Base-by-base conservation (phyloP, 2,329 filamentous ascomycete genomes). In the Amauroascus verrucosus region DNA sequence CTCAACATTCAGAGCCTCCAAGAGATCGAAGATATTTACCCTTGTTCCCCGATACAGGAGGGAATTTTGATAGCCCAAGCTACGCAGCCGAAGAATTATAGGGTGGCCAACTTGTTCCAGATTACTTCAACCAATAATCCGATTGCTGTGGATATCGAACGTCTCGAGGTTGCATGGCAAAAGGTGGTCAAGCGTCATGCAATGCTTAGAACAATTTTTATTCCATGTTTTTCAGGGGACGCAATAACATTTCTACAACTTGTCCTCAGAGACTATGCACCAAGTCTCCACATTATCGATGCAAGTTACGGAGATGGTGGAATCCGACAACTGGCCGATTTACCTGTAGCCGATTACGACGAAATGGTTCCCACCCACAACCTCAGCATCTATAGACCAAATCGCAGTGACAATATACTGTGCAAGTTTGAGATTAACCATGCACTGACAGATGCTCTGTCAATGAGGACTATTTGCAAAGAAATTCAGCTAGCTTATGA, bases 401-500 rank as follows among this genome's bases (percentile, higher is more conserved):
- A 65, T 64, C 3, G 2, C n/a, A 14, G 35, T 5, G 14, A 18
- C 6, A 18, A 18, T 18, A 16, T 38, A 18, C n/a, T 38, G 35
- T 4, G 5, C 26, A 30, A 38, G n/a, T 57, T 73, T 5, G 71
- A 74, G 40, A 66, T 74, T 48, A 73, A 65, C 56, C 72, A 74
- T 57, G 66, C 66, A 8, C 67, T 74, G 48, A 67, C 63, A 51
- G 72, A 75, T 57, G 72, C 70, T 0, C 66, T 64, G n/a, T 73
- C 71, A 0, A 65, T 73, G 28, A 62, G 66, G 3, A 69, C 70
- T 45, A 56, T 73, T 5, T 58, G 71, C 6, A 60, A 62, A 6
- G 70, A 73, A 50, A 59, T 72, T 1, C 61, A 59, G 2, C 56
- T 59, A 3, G 68, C 65, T 3, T 72, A 72, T 45, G 61, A 64